Base-by-base conservation (phyloP, 2,329 filamentous ascomycete species). In the Xylariales sp. region DNA sequence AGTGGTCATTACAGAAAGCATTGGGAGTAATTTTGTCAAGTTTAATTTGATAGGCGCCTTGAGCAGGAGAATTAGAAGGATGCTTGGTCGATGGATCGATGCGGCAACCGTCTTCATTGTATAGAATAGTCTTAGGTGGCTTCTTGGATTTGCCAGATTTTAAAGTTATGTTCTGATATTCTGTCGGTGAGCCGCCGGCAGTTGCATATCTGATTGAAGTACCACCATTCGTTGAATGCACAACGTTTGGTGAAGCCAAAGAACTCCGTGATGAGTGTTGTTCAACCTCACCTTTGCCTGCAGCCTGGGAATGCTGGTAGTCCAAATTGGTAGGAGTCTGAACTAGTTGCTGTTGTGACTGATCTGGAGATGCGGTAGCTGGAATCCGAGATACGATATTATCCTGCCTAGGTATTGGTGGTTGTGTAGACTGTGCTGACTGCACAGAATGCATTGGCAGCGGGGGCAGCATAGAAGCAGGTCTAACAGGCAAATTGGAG, bases 1-100 rank as follows among this genome's bases (percentile, higher is more conserved):
- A 60, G 39, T 49, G 49, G 31, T 60, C 57, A 38, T 60, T 60
- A 42, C 57, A 60, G 39, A 60, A 58, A 24, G 57, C 57, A 7
- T 47, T 46, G 13, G 57, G 56, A 18, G 49, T 54, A 37, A 57
- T 51, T 13, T 41, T 35, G 27, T 53, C 50, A 27, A 58, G 57
- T 40, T 60, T 60, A 33, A 45, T 44, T 37, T 59, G 55, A 28
- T 60, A 60, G 17, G 54, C 44, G 15, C 39, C 35, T 36, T 60
- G 57, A 16, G 57, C 56, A 7, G 53, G 49, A 11, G 49, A 51
- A 14, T 52, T 47, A 6, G 55, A 47, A 3, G 57, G 57, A 29
- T 59, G 55, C 30, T 54, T 52, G 2, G 51, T 59, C 11, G 55
- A 51, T 17, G 51, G 28, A 32, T 60, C 57, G 29, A 60, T 47